Percentiles rank a stretch among this genome's conserved stretches.
phyloP scores from a whole-genome alignment of 75 land plant genomes.

The Picea sitchensis region DNA sequence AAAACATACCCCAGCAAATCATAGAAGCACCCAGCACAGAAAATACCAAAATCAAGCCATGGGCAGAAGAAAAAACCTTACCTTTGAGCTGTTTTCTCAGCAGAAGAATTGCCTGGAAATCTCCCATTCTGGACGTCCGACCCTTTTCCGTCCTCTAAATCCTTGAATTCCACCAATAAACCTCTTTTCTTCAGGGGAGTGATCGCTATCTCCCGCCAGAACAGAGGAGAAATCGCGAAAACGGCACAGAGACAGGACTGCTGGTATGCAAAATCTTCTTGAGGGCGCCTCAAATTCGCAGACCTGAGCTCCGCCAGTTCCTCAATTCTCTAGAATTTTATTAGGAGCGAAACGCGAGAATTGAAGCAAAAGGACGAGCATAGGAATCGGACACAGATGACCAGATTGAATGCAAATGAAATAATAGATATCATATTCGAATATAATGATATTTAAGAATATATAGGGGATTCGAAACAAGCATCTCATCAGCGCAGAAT shows the following conservation, averaged over 20 bases:
- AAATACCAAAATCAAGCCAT: neutral
- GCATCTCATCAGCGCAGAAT: neutral
- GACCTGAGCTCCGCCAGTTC: neutral
- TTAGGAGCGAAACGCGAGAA: too few species aligned
- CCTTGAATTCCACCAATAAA: neutral
- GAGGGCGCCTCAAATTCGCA: neutral
- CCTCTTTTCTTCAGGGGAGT: neutral
- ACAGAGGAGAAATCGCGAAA: neutral
- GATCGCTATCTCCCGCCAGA: neutral
- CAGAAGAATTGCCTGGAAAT: conserved; percentile 46
- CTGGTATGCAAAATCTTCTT: too few species aligned
- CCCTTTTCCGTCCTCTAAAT: neutral
- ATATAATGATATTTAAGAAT: neutral
- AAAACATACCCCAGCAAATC: neutral
- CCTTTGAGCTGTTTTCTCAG: conserved; percentile 74
- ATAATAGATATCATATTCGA: neutral
- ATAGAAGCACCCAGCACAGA: neutral
- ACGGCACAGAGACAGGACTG: too few species aligned
- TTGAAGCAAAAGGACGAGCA: neutral
- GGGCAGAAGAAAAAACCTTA: neutral
- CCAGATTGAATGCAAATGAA: neutral
- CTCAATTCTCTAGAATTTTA: neutral
- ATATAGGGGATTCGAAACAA: neutral
- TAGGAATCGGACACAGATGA: neutral
- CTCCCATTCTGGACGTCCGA: conserved; percentile 2